Conservation (phyloP, 106 monocot genomes). For the Xerophyta viscosa region DNA sequence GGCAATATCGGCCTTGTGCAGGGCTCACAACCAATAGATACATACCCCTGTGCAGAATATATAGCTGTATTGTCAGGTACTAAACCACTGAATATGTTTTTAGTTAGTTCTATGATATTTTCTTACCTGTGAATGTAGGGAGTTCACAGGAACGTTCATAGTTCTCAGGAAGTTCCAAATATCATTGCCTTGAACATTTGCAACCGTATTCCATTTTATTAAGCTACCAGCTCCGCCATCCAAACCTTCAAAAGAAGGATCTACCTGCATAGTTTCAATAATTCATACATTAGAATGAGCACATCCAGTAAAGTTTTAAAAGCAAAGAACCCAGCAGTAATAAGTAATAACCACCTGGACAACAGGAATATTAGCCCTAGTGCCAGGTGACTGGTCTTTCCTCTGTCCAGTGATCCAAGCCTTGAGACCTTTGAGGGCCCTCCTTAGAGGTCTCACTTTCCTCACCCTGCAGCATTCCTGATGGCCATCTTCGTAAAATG, state of each 20-base stretch:
- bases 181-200: conserved; percentile 68
- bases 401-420: conserved; percentile 98
- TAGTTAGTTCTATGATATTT: no score
- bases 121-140: conserved; percentile 66
- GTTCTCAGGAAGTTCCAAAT: conserved; percentile 87
- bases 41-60: conserved; percentile 45
- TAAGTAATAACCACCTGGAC: conserved; percentile 48
- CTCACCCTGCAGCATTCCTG: conserved; percentile 91
- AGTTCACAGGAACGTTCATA: conserved; percentile 82
- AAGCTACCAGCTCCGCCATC: conserved; percentile 85
- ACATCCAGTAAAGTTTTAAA: not conserved
- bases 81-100: no score
- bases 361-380: conserved; percentile 72
- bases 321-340: not conserved
- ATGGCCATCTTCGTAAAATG: conserved; percentile 97
- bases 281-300: no score
- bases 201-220: conserved; percentile 93
- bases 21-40: conserved; percentile 92
- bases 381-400: conserved; percentile 91
- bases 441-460: conserved; percentile 75
- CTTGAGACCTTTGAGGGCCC: conserved; percentile 73
- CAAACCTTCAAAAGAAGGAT: conserved; percentile 78
- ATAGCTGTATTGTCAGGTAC: not conserved
- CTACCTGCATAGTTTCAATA: conserved; percentile 78
- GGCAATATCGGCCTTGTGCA: conserved; percentile 92